These are phyloP conservation scores for Excoecaria cochinchinensis DNA, from an alignment of 345 rosid species.

Conservation along the genomic window DNA sequence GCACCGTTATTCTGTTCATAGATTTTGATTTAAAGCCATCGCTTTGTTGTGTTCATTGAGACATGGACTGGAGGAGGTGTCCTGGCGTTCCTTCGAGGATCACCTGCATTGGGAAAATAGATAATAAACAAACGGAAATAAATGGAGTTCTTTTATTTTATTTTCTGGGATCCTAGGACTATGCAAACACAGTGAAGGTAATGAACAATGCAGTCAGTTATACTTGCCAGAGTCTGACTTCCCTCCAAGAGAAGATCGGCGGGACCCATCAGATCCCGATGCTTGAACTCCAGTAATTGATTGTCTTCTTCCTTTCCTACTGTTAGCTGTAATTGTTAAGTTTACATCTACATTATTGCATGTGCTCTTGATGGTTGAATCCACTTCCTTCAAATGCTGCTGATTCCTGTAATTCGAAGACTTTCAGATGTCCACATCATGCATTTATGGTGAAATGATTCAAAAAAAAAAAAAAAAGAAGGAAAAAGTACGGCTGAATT, in stretches of 20 bases:
- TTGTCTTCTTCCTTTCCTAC: constrained; percentile 59
- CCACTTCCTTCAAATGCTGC: constrained; percentile 32
- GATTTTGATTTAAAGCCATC: constrained; percentile 9
- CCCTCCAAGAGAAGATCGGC: constrained; percentile 82
- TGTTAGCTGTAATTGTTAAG: constrained; percentile 47
- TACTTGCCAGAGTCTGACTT: constrained; percentile 56
- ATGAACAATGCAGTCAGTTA: not conserved
- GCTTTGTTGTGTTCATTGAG: constrained; percentile 5
- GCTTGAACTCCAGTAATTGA: constrained; percentile 64
- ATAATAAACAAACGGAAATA: constrained; percentile 1
- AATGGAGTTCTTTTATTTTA: not conserved
- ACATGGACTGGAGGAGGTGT: constrained; percentile 63
- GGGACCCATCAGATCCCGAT: constrained; percentile 47
- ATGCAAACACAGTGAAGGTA: not conserved
- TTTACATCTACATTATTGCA: constrained; percentile 32
- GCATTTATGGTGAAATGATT: too few species aligned
- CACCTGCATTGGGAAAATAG: constrained; percentile 37
- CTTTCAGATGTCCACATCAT: not conserved
- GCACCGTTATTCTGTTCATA: constrained; percentile 17
- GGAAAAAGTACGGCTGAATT: not conserved
- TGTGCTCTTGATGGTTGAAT: constrained; percentile 38
- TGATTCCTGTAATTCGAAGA: constrained; percentile 39
- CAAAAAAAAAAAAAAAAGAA: too few species aligned
- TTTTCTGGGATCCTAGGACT: not conserved
- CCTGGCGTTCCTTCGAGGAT: constrained; percentile 53